phyloP scores from a whole-genome alignment of 805 yeast genomes.

The Teunomyces cretensis region DNA sequence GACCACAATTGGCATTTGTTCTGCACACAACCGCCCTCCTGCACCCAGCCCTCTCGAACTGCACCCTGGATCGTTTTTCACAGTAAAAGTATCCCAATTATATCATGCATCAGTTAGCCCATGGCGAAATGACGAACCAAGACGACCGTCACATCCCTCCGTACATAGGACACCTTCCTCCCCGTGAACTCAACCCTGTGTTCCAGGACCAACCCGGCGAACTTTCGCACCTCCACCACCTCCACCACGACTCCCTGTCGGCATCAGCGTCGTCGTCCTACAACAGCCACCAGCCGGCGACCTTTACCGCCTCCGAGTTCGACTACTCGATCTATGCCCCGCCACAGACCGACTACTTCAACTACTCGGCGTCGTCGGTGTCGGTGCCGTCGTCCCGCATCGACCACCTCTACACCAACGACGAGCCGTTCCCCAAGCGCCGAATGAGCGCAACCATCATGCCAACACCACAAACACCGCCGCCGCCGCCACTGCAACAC shows the following conservation, averaged over 20 bases:
- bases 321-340: conserved; percentile 1
- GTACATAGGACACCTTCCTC: neutral
- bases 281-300: neutral
- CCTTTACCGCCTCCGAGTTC: conserved; percentile 2
- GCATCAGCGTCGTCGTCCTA: too few species aligned
- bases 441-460: conserved; percentile 3
- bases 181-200: neutral
- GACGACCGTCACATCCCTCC: conserved; percentile 1
- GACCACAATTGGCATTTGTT: too few species aligned
- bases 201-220: too few species aligned
- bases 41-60: neutral
- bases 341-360: conserved; percentile 9
- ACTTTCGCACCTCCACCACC: too few species aligned
- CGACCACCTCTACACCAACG: conserved; percentile 7
- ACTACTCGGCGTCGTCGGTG: conserved; percentile 6
- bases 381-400: conserved; percentile 10
- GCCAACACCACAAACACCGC: conserved; percentile 3
- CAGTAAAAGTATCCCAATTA: too few species aligned
- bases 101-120: conserved; percentile 1
- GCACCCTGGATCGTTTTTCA: neutral
- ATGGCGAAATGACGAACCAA: conserved; percentile 2
- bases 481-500: neutral
- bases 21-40: too few species aligned
- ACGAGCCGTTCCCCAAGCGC: conserved; percentile 1
- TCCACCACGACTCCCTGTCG: too few species aligned